phyloP scores from a whole-genome alignment of 1,139 yeast species.

The Eremothecium gossypii region DNA sequence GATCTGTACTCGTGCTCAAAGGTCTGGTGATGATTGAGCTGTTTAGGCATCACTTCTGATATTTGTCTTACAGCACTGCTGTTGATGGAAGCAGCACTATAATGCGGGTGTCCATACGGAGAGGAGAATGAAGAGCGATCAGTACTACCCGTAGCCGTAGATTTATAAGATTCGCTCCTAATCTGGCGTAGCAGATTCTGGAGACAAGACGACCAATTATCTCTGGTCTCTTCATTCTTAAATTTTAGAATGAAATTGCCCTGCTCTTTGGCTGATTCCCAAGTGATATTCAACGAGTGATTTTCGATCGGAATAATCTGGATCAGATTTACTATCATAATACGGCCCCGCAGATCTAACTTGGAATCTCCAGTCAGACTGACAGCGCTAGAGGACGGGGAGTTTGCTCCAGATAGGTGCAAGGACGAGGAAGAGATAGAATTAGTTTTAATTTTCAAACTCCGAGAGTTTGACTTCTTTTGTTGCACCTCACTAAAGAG shows the following conservation, averaged over 20 bases:
- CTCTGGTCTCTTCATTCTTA: constrained; percentile 59
- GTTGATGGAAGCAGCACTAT: constrained; percentile 22
- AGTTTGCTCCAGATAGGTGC: constrained; percentile 16
- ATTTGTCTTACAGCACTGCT: constrained; percentile 29
- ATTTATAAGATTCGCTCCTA: constrained; percentile 32
- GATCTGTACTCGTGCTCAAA: constrained; percentile 31
- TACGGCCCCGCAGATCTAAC: constrained; percentile 57
- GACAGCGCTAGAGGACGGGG: constrained; percentile 4
- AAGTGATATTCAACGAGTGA: constrained; percentile 57
- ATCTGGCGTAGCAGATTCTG: constrained; percentile 32
- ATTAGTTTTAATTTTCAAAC: constrained; percentile 25
- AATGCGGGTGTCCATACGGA: constrained; percentile 17
- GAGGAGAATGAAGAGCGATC: constrained; percentile 23
- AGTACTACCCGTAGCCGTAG: constrained; percentile 17
- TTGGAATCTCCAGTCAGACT: constrained; percentile 16
- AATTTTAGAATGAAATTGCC: constrained; percentile 66
- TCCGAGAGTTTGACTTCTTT: constrained; percentile 30
- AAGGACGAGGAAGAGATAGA: constrained; percentile 21
- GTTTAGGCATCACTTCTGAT: constrained; percentile 30
- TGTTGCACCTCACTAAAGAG: constrained; percentile 53
- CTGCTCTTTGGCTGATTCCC: constrained; percentile 71
- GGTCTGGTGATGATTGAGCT: constrained; percentile 19
- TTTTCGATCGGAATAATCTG: constrained; percentile 38
- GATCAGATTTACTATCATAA: constrained; percentile 58
- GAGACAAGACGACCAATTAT: constrained; percentile 61